A percentile compares a stretch with the other conserved stretches of the same genome.
Conservation (phyloP, 1,139 yeast genomes). For the Magnusiomyces clavatus region DNA sequence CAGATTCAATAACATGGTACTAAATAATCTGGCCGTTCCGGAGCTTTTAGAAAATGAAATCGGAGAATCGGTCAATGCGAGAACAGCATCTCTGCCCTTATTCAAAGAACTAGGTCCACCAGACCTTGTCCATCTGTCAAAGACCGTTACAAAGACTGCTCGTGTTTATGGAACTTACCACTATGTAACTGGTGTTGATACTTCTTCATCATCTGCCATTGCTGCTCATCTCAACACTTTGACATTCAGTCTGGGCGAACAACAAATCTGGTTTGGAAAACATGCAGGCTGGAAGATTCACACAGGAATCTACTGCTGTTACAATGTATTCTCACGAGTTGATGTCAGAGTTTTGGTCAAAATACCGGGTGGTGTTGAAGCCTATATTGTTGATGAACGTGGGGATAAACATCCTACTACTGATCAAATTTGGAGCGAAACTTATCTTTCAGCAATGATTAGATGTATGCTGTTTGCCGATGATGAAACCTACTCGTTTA, state of each 20-base stretch:
- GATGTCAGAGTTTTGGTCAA: slow-evolving; percentile 67
- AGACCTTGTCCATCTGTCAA: slow-evolving; percentile 69
- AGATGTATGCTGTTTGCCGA: slow-evolving; percentile 66
- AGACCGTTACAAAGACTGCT: slow-evolving; percentile 37
- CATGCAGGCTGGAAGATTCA: slow-evolving; percentile 60
- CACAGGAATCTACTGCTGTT: slow-evolving; percentile 59
- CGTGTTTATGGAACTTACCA: slow-evolving; percentile 52
- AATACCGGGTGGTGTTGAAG: slow-evolving; percentile 74
- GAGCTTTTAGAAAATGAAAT: slow-evolving; percentile 41
- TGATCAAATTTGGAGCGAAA: slow-evolving; percentile 61
- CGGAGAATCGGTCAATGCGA: slow-evolving; percentile 45
- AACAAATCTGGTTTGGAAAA: slow-evolving; percentile 59
- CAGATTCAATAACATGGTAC: not conserved
- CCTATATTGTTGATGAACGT: slow-evolving; percentile 51
- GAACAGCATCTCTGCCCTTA: slow-evolving; percentile 39
- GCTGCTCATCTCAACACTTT: slow-evolving; percentile 72
- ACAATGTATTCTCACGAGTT: slow-evolving; percentile 57
- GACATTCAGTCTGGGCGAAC: slow-evolving; percentile 50
- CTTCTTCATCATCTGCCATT: slow-evolving; percentile 51
- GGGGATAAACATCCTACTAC: slow-evolving; percentile 40
- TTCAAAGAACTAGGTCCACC: slow-evolving; percentile 76
- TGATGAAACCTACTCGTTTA: slow-evolving; percentile 55
- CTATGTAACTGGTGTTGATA: slow-evolving; percentile 59
- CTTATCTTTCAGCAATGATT: slow-evolving; percentile 66
- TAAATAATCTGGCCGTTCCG: slow-evolving; percentile 4